phyloP scores from a whole-genome alignment of 1,139 yeast species.

The Ashbya aceris region DNA sequence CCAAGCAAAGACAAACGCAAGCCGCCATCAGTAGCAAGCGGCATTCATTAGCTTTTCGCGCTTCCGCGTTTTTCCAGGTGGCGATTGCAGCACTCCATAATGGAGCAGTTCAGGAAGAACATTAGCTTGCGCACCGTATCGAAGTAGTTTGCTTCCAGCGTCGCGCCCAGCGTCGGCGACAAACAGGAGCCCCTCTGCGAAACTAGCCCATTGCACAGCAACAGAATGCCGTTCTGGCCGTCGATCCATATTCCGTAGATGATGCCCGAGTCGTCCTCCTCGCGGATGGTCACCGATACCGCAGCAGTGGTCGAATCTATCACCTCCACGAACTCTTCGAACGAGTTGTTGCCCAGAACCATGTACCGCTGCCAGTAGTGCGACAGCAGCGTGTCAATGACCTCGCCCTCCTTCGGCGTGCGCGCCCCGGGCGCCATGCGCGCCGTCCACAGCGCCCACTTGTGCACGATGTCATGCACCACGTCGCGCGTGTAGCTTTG shows the following conservation, averaged over 20 bases:
- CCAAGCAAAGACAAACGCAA: no score
- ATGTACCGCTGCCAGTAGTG: slow-evolving; percentile 1
- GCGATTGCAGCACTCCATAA: slow-evolving; percentile 16
- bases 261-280: background rate
- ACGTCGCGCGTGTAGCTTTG: slow-evolving; percentile 9
- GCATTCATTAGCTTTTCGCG: no score
- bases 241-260: slow-evolving; percentile 20
- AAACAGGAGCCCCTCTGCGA: slow-evolving; percentile 6
- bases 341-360: slow-evolving; percentile 1
- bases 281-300: background rate
- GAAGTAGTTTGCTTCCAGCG: slow-evolving; percentile 9
- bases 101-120: slow-evolving; percentile 18
- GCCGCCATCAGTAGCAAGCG: no score
- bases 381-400: background rate
- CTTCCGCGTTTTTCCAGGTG: slow-evolving; percentile 2
- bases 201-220: slow-evolving; percentile 15
- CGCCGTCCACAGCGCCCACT: slow-evolving; percentile 7
- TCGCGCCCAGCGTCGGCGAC: slow-evolving; percentile 13
- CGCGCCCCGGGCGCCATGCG: background rate
- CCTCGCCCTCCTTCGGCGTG: background rate
- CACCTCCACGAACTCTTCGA: slow-evolving; percentile 1
- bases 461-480: slow-evolving; percentile 8
- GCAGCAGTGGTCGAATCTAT: slow-evolving; percentile 1
- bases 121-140: slow-evolving; percentile 14
- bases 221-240: slow-evolving; percentile 15